These are phyloP conservation scores for Clavispora asparagi DNA, from an alignment of 805 yeast species.

Conservation along the genomic window DNA sequence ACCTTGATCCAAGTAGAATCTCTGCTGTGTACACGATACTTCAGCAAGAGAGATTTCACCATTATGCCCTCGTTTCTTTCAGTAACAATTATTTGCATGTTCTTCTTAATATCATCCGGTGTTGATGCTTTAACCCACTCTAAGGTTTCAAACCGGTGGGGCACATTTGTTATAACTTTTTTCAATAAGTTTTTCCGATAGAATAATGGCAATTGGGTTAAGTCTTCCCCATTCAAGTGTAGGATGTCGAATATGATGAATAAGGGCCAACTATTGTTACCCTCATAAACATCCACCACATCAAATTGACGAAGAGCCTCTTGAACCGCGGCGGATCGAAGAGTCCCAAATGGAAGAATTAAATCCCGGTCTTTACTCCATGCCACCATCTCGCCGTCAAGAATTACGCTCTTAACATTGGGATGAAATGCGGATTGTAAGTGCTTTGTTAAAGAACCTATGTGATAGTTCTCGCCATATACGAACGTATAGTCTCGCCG, in stretches of 20 bases:
- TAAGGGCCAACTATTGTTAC: conserved; percentile 43
- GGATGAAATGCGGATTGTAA: conserved; percentile 38
- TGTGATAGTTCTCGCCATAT: conserved; percentile 52
- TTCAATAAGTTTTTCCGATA: conserved; percentile 52
- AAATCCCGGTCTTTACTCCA: conserved; percentile 57
- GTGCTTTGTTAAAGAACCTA: conserved; percentile 53
- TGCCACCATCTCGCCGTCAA: conserved; percentile 95
- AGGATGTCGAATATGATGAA: conserved; percentile 71
- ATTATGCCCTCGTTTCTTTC: conserved; percentile 78
- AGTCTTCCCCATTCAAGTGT: conserved; percentile 58
- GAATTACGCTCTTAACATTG: conserved; percentile 35
- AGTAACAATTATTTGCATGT: conserved; percentile 54
- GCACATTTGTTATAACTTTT: conserved; percentile 40
- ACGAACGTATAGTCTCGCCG: conserved; percentile 68
- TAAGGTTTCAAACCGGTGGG: conserved; percentile 47
- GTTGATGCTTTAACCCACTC: conserved; percentile 33
- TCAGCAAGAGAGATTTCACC: conserved; percentile 56
- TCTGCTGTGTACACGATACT: conserved; percentile 58
- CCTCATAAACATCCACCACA: conserved; percentile 16
- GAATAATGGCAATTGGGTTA: conserved; percentile 49
- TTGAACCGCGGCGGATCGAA: conserved; percentile 64
- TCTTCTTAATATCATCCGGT: conserved; percentile 49
- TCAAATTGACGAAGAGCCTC: conserved; percentile 38
- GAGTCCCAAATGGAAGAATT: conserved; percentile 74
- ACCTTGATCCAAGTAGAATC: conserved; percentile 76